phyloP scores from a whole-genome alignment of 495 filamentous ascomycete species.

The Tuber umbilicatum region DNA sequence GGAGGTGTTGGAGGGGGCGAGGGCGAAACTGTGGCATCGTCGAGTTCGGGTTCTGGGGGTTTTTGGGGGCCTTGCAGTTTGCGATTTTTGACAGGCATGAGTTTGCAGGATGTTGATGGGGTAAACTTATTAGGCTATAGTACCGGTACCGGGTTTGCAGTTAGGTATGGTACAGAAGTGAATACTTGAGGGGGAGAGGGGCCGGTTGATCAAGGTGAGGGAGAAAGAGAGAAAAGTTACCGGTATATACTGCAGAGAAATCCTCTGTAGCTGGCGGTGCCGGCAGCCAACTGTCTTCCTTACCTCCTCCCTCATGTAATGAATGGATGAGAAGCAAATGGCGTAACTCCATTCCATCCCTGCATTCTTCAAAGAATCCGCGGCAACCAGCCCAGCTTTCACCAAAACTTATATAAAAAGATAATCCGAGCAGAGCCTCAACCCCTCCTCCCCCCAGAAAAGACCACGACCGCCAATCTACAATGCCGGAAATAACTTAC shows the following conservation, averaged over 20 bases:
- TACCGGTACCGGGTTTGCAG: not conserved
- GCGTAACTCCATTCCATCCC: slow-evolving; percentile 1
- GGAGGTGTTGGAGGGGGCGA: not conserved
- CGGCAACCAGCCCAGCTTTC: not conserved
- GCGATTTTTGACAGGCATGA: slow-evolving; percentile 31
- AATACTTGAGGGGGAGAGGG: not conserved
- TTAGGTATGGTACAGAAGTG: not conserved
- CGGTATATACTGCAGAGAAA: not conserved
- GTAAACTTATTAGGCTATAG: not conserved
- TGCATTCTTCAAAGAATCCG: not conserved
- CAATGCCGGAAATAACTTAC: slow-evolving; percentile 61
- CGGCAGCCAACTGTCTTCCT: not conserved
- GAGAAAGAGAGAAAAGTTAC: not conserved
- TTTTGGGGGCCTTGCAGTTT: slow-evolving; percentile 14
- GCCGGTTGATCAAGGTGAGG: not conserved
- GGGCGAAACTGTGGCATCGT: slow-evolving; percentile 10
- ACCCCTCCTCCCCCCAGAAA: not conserved
- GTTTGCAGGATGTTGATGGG: not conserved
- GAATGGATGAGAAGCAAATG: not conserved
- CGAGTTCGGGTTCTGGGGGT: not conserved
- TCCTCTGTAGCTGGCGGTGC: not conserved
- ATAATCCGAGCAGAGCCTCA: not conserved
- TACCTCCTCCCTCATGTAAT: not conserved
- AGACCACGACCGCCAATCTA: not conserved
- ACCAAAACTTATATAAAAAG: not conserved